Evolutionary conservation across 306 rosid genomes (phyloP).

Genomic region (Cucurbita maxima): DNA sequence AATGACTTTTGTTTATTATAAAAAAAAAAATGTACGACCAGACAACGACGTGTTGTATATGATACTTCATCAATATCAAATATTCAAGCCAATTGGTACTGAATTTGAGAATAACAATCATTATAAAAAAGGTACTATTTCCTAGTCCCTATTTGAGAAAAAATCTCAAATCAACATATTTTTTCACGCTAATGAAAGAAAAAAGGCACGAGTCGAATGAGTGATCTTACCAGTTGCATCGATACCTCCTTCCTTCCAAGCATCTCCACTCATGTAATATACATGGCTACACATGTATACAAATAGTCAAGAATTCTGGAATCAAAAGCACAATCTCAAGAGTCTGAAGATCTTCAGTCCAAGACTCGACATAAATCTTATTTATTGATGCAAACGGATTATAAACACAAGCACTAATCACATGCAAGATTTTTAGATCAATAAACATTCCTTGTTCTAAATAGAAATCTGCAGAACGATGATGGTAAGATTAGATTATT

Average conservation of each 20-base stretch:
- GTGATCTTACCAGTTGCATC: constrained; percentile 82
- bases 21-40: neutral
- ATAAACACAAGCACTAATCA: neutral
- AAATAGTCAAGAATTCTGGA: constrained; percentile 16
- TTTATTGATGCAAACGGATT: neutral
- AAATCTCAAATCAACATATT: neutral
- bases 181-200: neutral
- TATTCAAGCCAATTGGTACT: neutral
- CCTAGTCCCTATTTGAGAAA: neutral
- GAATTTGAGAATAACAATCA: neutral
- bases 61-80: neutral
- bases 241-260: constrained; percentile 99
- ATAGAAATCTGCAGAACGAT: neutral
- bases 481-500: neutral
- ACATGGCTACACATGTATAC: constrained; percentile 52
- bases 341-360: neutral
- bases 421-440: neutral
- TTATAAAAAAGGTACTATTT: neutral
- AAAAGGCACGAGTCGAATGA: neutral
- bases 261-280: constrained; percentile 97
- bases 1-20: neutral
- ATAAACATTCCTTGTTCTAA: neutral
- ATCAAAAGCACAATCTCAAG: neutral
- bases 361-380: neutral
- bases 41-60: neutral